These are phyloP conservation scores for Cinchona pubescens DNA, from an alignment of 257 asterid species.

Conservation along the genomic window DNA sequence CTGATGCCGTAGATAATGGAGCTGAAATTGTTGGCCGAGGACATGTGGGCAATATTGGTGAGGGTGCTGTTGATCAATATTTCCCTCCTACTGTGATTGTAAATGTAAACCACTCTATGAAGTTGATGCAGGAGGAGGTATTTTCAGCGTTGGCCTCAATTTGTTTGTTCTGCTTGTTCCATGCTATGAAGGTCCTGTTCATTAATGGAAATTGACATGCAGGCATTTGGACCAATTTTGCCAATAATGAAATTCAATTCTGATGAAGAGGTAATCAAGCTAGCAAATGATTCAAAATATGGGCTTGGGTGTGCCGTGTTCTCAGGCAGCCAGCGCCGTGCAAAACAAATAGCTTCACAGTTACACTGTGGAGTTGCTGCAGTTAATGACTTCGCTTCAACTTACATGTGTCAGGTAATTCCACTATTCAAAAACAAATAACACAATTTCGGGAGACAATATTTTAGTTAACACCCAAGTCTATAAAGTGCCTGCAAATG, in stretches of 20 bases:
- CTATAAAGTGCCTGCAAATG: background rate
- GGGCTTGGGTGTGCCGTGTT: conserved; percentile 99
- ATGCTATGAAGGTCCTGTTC: conserved; percentile 16
- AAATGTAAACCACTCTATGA: conserved; percentile 87
- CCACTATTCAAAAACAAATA: too few relatives aligned
- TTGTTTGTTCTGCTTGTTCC: conserved; percentile 13
- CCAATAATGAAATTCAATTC: conserved; percentile 90
- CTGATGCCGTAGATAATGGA: conserved; percentile 85
- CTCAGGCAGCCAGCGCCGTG: conserved; percentile 89
- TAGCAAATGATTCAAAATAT: conserved; percentile 89
- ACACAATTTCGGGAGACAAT: too few relatives aligned
- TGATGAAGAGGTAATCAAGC: conserved; percentile 80
- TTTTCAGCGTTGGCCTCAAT: background rate
- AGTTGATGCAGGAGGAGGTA: conserved; percentile 99
- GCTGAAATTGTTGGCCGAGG: conserved; percentile 94
- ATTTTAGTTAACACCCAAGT: too few relatives aligned
- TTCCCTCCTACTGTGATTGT: conserved; percentile 93
- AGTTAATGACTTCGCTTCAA: conserved; percentile 84
- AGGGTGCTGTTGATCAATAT: conserved; percentile 94
- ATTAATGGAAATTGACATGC: conserved; percentile 24
- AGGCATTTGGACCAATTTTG: conserved; percentile 99
- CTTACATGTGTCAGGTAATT: conserved; percentile 94
- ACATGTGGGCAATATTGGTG: conserved; percentile 92
- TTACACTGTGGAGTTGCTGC: conserved; percentile 90
- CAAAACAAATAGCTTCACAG: conserved; percentile 74